Conservation (phyloP, 2,329 filamentous ascomycete species). For the Colletotrichum neosansevieriae region DNA sequence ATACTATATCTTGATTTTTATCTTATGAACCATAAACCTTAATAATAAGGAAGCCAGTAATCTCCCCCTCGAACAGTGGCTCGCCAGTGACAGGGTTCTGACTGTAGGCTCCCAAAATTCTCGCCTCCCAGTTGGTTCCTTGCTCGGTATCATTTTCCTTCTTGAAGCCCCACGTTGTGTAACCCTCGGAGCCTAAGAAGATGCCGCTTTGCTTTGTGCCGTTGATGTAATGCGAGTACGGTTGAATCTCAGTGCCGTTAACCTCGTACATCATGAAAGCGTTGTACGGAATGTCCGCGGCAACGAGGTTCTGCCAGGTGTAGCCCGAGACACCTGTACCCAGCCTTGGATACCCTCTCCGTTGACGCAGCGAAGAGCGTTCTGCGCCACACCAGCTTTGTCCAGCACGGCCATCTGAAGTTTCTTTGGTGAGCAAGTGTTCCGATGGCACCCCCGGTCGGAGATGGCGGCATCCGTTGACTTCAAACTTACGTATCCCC, state of each 20-base stretch:
- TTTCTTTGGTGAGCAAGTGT: not conserved
- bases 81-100: not conserved
- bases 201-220: conserved; percentile 12
- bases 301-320: conserved; percentile 25
- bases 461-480: not conserved
- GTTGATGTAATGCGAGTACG: conserved; percentile 25
- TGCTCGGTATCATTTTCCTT: conserved; percentile 8
- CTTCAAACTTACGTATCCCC: conserved; percentile 17
- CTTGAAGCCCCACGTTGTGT: conserved; percentile 13
- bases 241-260: not conserved
- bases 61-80: conserved; percentile 21
- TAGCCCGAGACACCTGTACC: conserved; percentile 17
- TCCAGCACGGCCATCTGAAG: conserved; percentile 22
- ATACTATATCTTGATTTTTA: not conserved
- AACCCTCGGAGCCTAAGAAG: conserved; percentile 17
- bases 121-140: conserved; percentile 2
- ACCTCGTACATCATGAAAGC: conserved; percentile 24
- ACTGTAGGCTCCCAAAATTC: conserved; percentile 12
- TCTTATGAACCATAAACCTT: conserved; percentile 21
- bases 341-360: conserved; percentile 5
- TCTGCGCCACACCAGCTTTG: conserved; percentile 11
- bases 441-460: not conserved
- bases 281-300: conserved; percentile 22
- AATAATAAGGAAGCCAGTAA: conserved; percentile 16
- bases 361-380: conserved; percentile 19